phyloP scores from a whole-genome alignment of 2,329 filamentous ascomycete species.

The Neonectria faginata region DNA sequence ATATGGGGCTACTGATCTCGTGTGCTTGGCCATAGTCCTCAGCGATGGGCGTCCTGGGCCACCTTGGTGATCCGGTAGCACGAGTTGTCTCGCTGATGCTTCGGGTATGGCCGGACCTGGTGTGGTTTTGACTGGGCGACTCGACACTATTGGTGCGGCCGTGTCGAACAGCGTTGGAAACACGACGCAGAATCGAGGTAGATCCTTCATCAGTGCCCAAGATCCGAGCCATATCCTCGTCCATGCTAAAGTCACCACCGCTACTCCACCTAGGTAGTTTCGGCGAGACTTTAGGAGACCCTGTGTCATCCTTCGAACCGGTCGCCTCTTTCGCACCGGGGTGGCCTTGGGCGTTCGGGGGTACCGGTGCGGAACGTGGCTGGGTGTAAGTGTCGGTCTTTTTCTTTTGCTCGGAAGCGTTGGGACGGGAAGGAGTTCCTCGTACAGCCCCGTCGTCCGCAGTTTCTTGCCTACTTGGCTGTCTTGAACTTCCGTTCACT shows the following conservation, averaged over 20 bases:
- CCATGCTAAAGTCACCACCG: conserved; percentile 90
- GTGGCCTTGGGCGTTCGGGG: conserved; percentile 55
- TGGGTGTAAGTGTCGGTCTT: conserved; percentile 67
- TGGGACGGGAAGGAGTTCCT: conserved; percentile 41
- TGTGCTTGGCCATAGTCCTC: conserved; percentile 65
- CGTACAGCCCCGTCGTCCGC: conserved; percentile 42
- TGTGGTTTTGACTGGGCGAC: conserved; percentile 55
- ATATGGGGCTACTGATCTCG: conserved; percentile 79
- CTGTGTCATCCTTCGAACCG: conserved; percentile 54
- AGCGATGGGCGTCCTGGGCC: conserved; percentile 75
- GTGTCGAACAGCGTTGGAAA: conserved; percentile 94
- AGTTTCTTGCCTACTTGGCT: conserved; percentile 38
- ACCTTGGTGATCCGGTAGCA: conserved; percentile 72
- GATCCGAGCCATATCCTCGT: conserved; percentile 94
- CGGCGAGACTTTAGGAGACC: conserved; percentile 68
- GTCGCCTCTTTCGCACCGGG: conserved; percentile 61
- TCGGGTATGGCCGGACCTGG: conserved; percentile 64
- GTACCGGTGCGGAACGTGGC: conserved; percentile 66
- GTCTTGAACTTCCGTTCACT: conserved; percentile 46
- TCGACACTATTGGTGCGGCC: conserved; percentile 88
- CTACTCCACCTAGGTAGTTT: conserved; percentile 80
- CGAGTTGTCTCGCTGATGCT: conserved; percentile 77
- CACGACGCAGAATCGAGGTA: conserved; percentile 84
- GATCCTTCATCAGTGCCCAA: conserved; percentile 81
- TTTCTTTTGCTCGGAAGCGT: conserved; percentile 38